These are phyloP conservation scores for Coemansia sp. DNA, from an alignment of 192 early-diverging fungal genomes.

Conservation along the genomic window DNA sequence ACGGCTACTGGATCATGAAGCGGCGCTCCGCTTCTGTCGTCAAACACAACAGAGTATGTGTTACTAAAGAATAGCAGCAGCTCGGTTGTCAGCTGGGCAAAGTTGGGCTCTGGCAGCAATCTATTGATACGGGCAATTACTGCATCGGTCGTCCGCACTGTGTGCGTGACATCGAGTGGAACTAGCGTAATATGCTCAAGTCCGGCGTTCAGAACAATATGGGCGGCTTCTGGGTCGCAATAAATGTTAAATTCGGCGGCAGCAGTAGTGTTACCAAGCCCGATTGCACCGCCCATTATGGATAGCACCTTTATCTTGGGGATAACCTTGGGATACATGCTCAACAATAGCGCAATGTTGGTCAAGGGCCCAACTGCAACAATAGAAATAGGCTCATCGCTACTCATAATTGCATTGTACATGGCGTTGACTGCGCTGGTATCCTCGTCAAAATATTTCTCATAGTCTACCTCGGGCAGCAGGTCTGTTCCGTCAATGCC, in stretches of 20 bases:
- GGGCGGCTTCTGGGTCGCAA: slow-evolving; percentile 39
- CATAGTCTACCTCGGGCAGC: slow-evolving; percentile 20
- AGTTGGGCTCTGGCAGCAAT: slow-evolving; percentile 6
- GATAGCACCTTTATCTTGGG: slow-evolving; percentile 36
- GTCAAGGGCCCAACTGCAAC: slow-evolving; percentile 52
- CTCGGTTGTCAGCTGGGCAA: slow-evolving; percentile 17
- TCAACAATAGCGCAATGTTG: slow-evolving; percentile 52
- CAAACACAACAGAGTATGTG: slow-evolving; percentile 15
- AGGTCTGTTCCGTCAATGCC: slow-evolving; percentile 17
- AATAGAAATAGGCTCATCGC: slow-evolving; percentile 14
- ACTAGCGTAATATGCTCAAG: slow-evolving; percentile 22
- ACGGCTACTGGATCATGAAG: slow-evolving; percentile 35
- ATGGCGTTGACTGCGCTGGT: slow-evolving; percentile 24
- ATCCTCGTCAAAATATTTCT: slow-evolving; percentile 7
- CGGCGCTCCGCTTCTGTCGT: slow-evolving; percentile 16
- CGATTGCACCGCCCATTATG: slow-evolving; percentile 50
- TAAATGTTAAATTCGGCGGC: slow-evolving; percentile 43
- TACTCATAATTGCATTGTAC: slow-evolving; percentile 24
- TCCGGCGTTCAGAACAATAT: slow-evolving; percentile 23
- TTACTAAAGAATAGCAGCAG: slow-evolving; percentile 14
- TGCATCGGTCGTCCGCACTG: slow-evolving; percentile 11
- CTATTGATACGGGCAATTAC: slow-evolving; percentile 20
- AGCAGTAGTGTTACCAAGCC: slow-evolving; percentile 19
- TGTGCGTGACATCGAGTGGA: slow-evolving; percentile 29
- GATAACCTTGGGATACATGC: slow-evolving; percentile 41